phyloP scores from a whole-genome alignment of 129 eudicot species.

The Saussurea involucrata region DNA sequence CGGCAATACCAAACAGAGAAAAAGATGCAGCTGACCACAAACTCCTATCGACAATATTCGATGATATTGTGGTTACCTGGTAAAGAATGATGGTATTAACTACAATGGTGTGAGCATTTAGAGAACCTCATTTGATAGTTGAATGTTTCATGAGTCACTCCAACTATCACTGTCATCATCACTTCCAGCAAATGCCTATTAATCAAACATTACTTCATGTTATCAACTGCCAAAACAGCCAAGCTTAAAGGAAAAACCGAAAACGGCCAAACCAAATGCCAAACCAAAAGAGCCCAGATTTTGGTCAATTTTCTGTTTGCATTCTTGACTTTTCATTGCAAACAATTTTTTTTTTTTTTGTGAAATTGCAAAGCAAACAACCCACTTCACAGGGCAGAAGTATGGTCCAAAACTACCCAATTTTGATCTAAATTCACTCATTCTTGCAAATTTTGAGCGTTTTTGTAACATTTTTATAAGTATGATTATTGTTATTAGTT shows the following conservation, averaged over 20 bases:
- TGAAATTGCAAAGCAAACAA: neutral
- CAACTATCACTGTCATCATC: slow-evolving; percentile 78
- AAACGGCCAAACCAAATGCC: neutral
- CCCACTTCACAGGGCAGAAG: neutral
- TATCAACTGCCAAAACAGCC: neutral
- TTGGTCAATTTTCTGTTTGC: neutral
- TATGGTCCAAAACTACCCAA: neutral
- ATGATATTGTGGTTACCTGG: slow-evolving; percentile 18
- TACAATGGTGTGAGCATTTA: slow-evolving; percentile 3
- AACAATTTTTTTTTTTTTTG: neutral
- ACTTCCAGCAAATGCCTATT: slow-evolving; percentile 85
- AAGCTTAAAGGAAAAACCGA: neutral
- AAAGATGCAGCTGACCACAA: slow-evolving; percentile 22
- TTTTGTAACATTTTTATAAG: neutral
- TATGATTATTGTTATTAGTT: neutral
- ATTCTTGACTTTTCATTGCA: neutral
- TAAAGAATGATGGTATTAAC: slow-evolving; percentile 17
- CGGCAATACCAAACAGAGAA: neutral
- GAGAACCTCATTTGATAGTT: neutral
- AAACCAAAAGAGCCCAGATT: neutral
- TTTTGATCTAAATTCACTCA: neutral
- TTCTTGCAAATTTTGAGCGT: neutral
- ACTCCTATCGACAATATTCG: slow-evolving; percentile 18
- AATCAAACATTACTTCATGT: slow-evolving; percentile 5
- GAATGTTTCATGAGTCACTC: slow-evolving; percentile 62